Evolutionary conservation across 2,329 filamentous ascomycete species (phyloP), one percentile per base, ranked within the genome.

Genomic region (Trichoderma harzianum): DNA sequence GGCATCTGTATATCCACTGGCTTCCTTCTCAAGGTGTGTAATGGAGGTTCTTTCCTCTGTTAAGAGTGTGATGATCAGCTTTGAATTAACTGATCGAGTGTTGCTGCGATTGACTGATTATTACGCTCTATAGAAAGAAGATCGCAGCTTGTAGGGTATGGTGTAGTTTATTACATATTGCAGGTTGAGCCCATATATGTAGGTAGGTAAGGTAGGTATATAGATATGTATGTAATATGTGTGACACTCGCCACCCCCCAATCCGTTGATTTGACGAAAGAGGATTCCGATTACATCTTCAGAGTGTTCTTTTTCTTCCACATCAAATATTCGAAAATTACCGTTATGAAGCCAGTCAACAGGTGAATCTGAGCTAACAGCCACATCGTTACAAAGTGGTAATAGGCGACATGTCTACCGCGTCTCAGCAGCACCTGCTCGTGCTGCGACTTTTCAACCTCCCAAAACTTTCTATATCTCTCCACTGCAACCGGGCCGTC

Each of bases 401-500:
- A 60, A 21, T 34, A 34, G 1, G 28, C 28, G 10, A 32, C 28
- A 60, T 60, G 28, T 34, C 57, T 24, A 21, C 28, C 57, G 1
- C 28, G 28, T 34, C 18, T 12, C 21, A 60, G 16, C 24, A 60
- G 18, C 0, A 30, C 28, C 57, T 34, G 28, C 24, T n/a, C 57
- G 11, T 60, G 11, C 18, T 34, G 28, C 5, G 3, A 16, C 57
- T 26, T 69, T 24, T 63, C 58, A 16, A 63, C 43, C 30, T 70
- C 67, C 67, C 67, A 70, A 55, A 70, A 63, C 30, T 57, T 70
- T 16, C 43, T 62, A 53, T 70, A 70, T 36, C 67, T 63, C n/a
- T 70, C 57, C 21, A 63, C 58, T 2, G 39, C 43, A 12, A n/a
- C 67, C 5, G 12, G 21, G 3, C 58, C 57, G 43, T 63, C n/a